A percentile compares a stretch with the other conserved stretches of the same genome.
These are phyloP conservation scores for Penicillium sp. DNA, from an alignment of 2,329 filamentous ascomycete species.

Conservation along the genomic window DNA sequence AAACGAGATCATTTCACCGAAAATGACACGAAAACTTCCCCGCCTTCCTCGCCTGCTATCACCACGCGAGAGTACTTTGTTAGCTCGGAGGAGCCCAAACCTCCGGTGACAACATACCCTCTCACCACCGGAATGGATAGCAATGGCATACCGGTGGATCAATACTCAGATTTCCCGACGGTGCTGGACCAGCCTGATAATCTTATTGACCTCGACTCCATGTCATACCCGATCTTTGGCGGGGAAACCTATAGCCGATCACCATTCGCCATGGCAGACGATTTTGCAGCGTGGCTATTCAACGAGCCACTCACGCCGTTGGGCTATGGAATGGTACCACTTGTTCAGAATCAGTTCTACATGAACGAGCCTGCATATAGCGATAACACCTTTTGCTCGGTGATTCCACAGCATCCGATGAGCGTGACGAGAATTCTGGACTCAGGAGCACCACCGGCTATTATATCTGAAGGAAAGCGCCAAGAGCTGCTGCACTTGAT, in stretches of 20 bases:
- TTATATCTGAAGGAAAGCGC: constrained; percentile 83
- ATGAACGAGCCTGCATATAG: constrained; percentile 50
- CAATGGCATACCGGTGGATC: constrained; percentile 15
- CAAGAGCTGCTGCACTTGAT: constrained; percentile 81
- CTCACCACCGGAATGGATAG: constrained; percentile 20
- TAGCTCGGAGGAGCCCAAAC: constrained; percentile 15
- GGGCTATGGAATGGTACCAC: constrained; percentile 47
- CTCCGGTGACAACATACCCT: constrained; percentile 19
- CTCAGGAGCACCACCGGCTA: constrained; percentile 72
- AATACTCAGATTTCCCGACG: constrained; percentile 18
- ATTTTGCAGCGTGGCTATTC: constrained; percentile 83
- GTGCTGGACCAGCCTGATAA: constrained; percentile 17
- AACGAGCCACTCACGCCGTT: constrained; percentile 62
- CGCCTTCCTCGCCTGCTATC: constrained; percentile 23
- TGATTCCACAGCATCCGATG: constrained; percentile 73
- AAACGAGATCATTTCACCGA: constrained; percentile 46
- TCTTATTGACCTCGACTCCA: constrained; percentile 34
- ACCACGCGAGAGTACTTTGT: constrained; percentile 21
- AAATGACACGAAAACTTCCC: constrained; percentile 19
- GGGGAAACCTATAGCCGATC: constrained; percentile 80
- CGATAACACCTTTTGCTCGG: constrained; percentile 47
- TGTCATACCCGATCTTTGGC: constrained; percentile 76
- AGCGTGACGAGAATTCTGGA: constrained; percentile 83
- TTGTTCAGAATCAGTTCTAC: constrained; percentile 51
- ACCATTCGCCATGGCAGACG: constrained; percentile 81